Evolutionary conservation across 176 grass and related monocot genomes (phyloP).

Genomic region (Carex kokanica): DNA sequence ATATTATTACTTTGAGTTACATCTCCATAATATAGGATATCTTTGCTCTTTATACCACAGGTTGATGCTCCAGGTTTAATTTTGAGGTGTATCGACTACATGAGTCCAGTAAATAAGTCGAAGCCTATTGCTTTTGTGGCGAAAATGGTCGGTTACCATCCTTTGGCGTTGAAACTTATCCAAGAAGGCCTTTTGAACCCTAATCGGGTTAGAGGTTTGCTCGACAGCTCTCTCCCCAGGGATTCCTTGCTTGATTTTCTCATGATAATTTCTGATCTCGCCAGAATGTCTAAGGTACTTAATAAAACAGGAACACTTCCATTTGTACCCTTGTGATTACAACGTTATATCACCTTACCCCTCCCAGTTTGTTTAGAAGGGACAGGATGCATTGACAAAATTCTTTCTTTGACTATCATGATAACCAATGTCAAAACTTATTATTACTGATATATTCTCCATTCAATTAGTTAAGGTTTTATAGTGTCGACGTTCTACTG

Average conservation of each 20-base stretch:
- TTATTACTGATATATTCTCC: too few species aligned
- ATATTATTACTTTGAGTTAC: conserved; percentile 2
- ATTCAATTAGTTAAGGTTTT: neutral
- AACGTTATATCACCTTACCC: neutral
- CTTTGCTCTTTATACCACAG: conserved; percentile 29
- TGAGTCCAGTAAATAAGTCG: conserved; percentile 57
- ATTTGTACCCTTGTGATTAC: neutral
- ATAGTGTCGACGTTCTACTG: neutral
- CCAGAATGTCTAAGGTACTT: conserved; percentile 92
- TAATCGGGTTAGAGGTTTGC: conserved; percentile 50
- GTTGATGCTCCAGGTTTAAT: conserved; percentile 65
- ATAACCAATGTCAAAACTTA: neutral
- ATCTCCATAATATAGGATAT: conserved; percentile 19
- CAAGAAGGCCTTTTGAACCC: conserved; percentile 83
- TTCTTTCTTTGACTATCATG: neutral
- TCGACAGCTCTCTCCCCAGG: conserved; percentile 45
- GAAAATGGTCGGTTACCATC: conserved; percentile 89
- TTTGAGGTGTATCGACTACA: conserved; percentile 60
- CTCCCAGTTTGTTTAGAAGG: neutral
- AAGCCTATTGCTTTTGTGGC: conserved; percentile 83
- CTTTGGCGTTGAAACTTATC: conserved; percentile 65
- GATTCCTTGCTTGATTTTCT: conserved; percentile 85
- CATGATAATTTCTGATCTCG: conserved; percentile 99
- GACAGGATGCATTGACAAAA: neutral
- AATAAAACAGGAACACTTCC: neutral